Base-by-base conservation (phyloP, 106 monocot species). In the Triglochin maritima region DNA sequence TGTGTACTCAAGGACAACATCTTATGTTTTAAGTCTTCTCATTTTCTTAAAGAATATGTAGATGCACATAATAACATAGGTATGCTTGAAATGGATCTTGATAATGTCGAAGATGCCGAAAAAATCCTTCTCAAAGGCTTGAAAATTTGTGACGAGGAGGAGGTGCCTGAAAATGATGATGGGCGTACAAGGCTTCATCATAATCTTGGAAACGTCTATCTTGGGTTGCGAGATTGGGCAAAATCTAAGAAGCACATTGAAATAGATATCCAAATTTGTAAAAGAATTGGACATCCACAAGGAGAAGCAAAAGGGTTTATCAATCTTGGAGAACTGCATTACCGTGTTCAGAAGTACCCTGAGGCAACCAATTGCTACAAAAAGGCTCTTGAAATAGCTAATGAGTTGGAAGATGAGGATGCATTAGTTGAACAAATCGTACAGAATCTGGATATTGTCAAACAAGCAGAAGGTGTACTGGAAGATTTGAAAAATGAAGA, bases 1-100 rank as follows among this genome's bases (percentile, higher is more conserved):
- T 44, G 68, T 8, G 78, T 53, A 50, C 74, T 98, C 13, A 98
- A 84, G 80, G 84, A 88, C 60, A 85, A 71, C 13, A 82, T 82
- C 56, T 59, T 76, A 49, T 55, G 43, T 50, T 49, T 54, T 55
- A 82, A 65, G 71, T 75, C 66, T 62, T 79, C 78, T 49, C 60
- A 63, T 55, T 91, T 82, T 66, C 74, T 98, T 9, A 88, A 88
- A 60, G 96, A 98, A 67, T 79, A 80, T 57, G 86, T 91, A 60
- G 91, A 91, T 73, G 88, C 96, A 9, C 82, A 91, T 67, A 98
- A 98, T 63, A 98, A 98, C 67, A 76, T 98, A 11, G 96, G 96
- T 14, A 84, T 91, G 88, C 91, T 91, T 68, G 88, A 91, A 70
- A 74, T 88, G 74, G 96, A 98, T 62, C 83, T 98, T 47, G 88